Evolutionary conservation across 192 early-diverging fungal species (phyloP), one percentile per base, ranked within the genome.

Genomic region (Polychytrium aggregatum): DNA sequence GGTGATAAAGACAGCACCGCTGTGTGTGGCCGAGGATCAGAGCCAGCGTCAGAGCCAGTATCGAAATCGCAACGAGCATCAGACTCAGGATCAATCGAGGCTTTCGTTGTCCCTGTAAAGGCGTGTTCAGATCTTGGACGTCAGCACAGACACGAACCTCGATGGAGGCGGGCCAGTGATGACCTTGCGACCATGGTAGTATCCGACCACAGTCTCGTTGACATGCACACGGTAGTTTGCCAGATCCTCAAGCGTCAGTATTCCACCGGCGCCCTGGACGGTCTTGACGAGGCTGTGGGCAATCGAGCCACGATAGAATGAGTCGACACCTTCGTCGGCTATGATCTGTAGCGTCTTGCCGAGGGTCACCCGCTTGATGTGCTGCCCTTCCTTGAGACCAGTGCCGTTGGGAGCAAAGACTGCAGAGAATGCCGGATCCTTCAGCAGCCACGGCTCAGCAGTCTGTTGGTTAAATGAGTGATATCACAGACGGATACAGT

Each of bases 1-100:
- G 55, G 82, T 80, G 30, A 92, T 62, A 28, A 94, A 58, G 14
- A 90, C 68, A 5, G 86, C 81, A 0, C 93, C 93, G 51, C 84
- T 67, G 20, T 35, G 13, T 14, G 31, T 54, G 6, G 11, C 17
- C 11, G 41, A 53, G 22, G 35, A n/a, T n/a, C n/a, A n/a, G n/a
- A n/a, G n/a, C n/a, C n/a, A n/a, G n/a, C n/a, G n/a, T n/a, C n/a
- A n/a, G n/a, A n/a, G n/a, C n/a, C n/a, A n/a, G n/a, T n/a, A n/a
- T n/a, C n/a, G n/a, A n/a, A n/a, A n/a, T n/a, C n/a, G n/a, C n/a
- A n/a, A n/a, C n/a, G n/a, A n/a, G n/a, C n/a, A n/a, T n/a, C n/a
- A n/a, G n/a, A n/a, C n/a, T n/a, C n/a, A n/a, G n/a, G n/a, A n/a
- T n/a, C n/a, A n/a, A n/a, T n/a, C n/a, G n/a, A n/a, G n/a, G n/a